A percentile compares a stretch with the other conserved stretches of the same genome.
Evolutionary conservation across 345 rosid genomes (phyloP).

Genomic region (Hevea brasiliensis): DNA sequence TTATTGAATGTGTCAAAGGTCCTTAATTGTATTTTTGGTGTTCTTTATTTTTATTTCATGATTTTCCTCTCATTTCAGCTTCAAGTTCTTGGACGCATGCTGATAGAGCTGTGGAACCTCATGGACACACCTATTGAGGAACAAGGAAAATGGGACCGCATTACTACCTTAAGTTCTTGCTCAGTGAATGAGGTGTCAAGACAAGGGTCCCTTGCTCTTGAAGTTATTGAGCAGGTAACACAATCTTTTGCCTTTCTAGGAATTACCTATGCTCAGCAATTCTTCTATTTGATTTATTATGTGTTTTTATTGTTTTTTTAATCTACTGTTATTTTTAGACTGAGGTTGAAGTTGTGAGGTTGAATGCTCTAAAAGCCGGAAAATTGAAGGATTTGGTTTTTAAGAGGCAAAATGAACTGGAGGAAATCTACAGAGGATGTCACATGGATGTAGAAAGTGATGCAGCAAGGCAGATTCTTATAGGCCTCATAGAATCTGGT

Average conservation of each 20-base stretch:
- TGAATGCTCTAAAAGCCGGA: constrained; percentile 63
- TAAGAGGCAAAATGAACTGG: constrained; percentile 79
- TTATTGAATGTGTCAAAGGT: background rate
- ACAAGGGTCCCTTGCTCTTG: constrained; percentile 61
- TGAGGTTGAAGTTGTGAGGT: constrained; percentile 65
- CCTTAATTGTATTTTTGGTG: background rate
- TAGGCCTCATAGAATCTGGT: constrained; percentile 69
- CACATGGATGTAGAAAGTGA: constrained; percentile 72
- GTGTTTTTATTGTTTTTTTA: background rate
- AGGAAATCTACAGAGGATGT: constrained; percentile 69
- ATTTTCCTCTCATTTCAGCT: constrained; percentile 45
- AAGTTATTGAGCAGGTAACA: constrained; percentile 69
- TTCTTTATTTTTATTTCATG: background rate
- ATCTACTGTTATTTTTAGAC: constrained; percentile 38
- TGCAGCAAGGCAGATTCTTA: constrained; percentile 65
- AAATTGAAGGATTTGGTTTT: constrained; percentile 83
- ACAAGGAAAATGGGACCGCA: constrained; percentile 51
- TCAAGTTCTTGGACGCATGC: constrained; percentile 60
- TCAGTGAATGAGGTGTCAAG: constrained; percentile 47
- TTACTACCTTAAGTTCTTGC: constrained; percentile 45
- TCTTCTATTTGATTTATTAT: background rate
- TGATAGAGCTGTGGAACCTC: constrained; percentile 73
- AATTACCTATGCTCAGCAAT: background rate
- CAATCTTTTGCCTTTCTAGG: background rate
- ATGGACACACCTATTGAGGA: constrained; percentile 66